phyloP scores from a whole-genome alignment of 345 rosid species.

The Populus deltoides region DNA sequence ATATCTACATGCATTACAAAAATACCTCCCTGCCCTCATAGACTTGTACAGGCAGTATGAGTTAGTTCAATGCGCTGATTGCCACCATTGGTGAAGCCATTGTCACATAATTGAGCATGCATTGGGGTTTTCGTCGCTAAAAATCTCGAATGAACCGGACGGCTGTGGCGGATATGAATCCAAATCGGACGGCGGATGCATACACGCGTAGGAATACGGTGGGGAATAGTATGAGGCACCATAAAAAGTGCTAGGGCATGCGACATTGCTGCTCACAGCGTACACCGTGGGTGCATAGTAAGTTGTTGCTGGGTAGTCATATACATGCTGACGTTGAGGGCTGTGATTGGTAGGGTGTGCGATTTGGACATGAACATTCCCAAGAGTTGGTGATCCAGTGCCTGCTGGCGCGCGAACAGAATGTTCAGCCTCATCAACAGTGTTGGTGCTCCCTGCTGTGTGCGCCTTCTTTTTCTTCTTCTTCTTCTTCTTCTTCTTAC shows the following conservation, averaged over 20 bases:
- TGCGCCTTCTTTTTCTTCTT: constrained; percentile 76
- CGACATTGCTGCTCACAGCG: constrained; percentile 11
- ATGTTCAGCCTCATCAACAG: constrained; percentile 21
- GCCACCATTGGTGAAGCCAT: neutral
- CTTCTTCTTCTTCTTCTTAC: constrained; percentile 23
- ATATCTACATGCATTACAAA: constrained; percentile 29
- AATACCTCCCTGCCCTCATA: neutral
- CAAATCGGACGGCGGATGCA: constrained; percentile 34
- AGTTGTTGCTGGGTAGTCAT: constrained; percentile 42
- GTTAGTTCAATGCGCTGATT: neutral
- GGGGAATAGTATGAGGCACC: constrained; percentile 24
- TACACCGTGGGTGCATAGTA: constrained; percentile 21
- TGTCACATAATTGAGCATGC: constrained; percentile 74
- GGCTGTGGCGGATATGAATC: constrained; percentile 38
- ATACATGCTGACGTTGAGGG: constrained; percentile 39
- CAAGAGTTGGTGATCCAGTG: constrained; percentile 26
- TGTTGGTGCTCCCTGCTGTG: constrained; percentile 16
- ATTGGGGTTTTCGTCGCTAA: constrained; percentile 86
- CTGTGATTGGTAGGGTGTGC: constrained; percentile 27
- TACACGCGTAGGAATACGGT: constrained; percentile 36
- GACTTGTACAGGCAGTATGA: constrained; percentile 1
- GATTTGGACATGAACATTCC: constrained; percentile 22
- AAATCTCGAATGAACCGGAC: constrained; percentile 62
- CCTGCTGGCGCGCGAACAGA: constrained; percentile 21
- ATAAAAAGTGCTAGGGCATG: constrained; percentile 10